Evolutionary conservation across 2,329 filamentous ascomycete species (phyloP), one percentile per base, ranked within the genome.

Genomic region (Ascosphaera aggregata): DNA sequence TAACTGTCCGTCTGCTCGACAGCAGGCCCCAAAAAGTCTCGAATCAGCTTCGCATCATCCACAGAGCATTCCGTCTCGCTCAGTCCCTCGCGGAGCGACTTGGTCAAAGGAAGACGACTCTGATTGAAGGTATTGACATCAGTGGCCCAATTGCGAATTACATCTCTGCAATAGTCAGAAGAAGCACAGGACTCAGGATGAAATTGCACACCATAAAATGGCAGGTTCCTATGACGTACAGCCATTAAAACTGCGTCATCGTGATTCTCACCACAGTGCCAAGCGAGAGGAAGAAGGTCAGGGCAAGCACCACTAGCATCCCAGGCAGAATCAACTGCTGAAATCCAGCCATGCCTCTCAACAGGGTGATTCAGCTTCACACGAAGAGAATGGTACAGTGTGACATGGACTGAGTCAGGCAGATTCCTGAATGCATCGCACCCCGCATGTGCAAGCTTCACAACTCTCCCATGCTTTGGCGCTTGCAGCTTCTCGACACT

Each of bases 111-210:
- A 18, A 47, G 43, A 41, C 45, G 43, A n/a, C 44, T 37, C 38
- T 57, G 48, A 37, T 75, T 78, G 71, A 77, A 84, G 34, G 55
- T 52, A 40, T 64, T 57, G 1, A 74, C 73, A 49, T 71, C 63
- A 3, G 54, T 51, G 66, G 84, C 89, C 81, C 84, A 93, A 49
- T 80, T 81, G 38, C 56, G 56, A 27, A 92, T 63, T 18, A 92
- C 63, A 11, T 61, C 58, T 16, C 66, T 68, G 43, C 59, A 62
- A 1, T 78, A 75, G 43, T 68, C 39, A 2, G 63, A 58, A 31
- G 80, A 78, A 3, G 84, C 91, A 53, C 82, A 92, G 0, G 81
- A 92, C 54, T 94, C 84, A 0, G 84, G 84, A 50, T 93, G 84
- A 48, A 89, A 93, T 51, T 93, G 85, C 15, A 93, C 65, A 0